phyloP scores from a whole-genome alignment of 2,329 filamentous ascomycete species.

The Botrytis fragariae region DNA sequence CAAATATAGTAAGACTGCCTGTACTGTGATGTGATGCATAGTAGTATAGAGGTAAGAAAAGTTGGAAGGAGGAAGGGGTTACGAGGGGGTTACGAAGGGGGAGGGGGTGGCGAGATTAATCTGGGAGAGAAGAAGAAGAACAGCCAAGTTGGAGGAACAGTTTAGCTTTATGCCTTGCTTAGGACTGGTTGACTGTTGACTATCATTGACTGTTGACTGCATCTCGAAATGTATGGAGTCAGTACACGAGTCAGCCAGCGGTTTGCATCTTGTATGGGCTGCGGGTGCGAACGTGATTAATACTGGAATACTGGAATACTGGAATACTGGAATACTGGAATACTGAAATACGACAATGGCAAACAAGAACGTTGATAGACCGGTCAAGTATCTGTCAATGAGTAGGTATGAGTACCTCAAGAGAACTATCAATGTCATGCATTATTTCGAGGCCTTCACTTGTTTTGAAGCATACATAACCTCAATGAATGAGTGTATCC shows the following conservation, averaged over 20 bases:
- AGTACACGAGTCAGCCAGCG: neutral
- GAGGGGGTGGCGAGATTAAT: neutral
- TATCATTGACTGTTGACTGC: neutral
- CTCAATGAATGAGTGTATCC: neutral
- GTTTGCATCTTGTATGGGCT: neutral
- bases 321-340: too few species aligned
- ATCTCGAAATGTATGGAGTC: neutral
- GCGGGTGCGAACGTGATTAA: neutral
- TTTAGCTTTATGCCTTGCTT: conserved; percentile 2
- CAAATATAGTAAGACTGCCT: neutral
- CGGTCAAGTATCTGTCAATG: neutral
- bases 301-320: neutral
- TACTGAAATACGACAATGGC: neutral
- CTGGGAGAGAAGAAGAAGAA: neutral
- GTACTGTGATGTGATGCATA: neutral
- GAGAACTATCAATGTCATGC: neutral
- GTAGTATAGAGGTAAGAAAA: neutral
- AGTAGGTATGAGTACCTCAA: neutral
- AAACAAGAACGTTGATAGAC: neutral
- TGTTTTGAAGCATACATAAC: neutral
- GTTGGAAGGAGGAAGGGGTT: neutral
- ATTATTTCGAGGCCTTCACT: neutral
- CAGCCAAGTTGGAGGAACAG: neutral
- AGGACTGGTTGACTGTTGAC: neutral
- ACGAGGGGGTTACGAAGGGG: neutral